phyloP scores from a whole-genome alignment of 1,284 basidiomycete genomes.

The Microbotryum scabiosae region DNA sequence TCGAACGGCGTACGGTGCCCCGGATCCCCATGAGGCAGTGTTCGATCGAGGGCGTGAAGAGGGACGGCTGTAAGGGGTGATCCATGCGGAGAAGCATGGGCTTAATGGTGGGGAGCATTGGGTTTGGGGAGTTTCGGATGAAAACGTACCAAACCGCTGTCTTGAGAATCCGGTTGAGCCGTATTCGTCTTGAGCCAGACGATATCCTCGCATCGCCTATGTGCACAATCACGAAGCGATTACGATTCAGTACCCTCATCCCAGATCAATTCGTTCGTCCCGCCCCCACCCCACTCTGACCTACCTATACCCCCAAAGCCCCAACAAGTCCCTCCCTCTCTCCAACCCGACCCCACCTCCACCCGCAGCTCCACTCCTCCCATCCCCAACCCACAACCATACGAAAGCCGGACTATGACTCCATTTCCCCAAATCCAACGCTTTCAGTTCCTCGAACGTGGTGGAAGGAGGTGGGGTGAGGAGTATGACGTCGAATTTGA shows the following conservation, averaged over 20 bases:
- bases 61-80: constrained; percentile 24
- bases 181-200: constrained; percentile 92
- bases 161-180: constrained; percentile 4
- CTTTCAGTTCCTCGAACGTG: constrained; percentile 28
- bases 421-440: constrained; percentile 71
- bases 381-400: constrained; percentile 89
- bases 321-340: constrained; percentile 78
- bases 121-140: no score
- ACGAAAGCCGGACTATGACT: constrained; percentile 88
- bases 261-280: no score
- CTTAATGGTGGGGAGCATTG: no score
- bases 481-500: constrained; percentile 81
- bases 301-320: constrained; percentile 76
- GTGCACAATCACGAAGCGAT: no score
- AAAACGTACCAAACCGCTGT: no score
- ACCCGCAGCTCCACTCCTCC: constrained; percentile 47
- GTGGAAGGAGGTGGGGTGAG: constrained; percentile 71
- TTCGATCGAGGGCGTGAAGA: constrained; percentile 82
- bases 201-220: constrained; percentile 82
- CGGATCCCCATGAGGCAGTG: constrained; percentile 98
- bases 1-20: constrained; percentile 87
- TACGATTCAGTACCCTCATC: no score
- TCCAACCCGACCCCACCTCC: constrained; percentile 57
- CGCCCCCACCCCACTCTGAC: no score
- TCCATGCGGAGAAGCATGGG: no score